Evolutionary conservation across 2,329 filamentous ascomycete genomes (phyloP), one percentile per base, ranked within the genome.

Genomic region (Cladosporium cucumerinum): DNA sequence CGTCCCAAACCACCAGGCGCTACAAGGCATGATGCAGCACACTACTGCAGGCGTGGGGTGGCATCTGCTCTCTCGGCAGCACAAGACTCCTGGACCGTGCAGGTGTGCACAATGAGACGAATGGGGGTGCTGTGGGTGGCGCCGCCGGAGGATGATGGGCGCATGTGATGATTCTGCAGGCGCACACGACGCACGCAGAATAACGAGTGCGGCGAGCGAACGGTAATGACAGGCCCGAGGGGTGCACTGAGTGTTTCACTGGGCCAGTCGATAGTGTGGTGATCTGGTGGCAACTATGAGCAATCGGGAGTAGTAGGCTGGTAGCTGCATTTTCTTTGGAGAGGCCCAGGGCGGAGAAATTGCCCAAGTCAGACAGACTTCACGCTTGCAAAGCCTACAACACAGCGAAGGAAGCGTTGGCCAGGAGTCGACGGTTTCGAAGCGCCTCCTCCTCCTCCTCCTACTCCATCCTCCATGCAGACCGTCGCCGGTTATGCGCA

Each of bases 121-220:
- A 54, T 28, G 51, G 26, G 26, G 51, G 51, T 39, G 54, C 18
- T 21, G 54, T 30, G 26, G 51, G 51, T 39, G 54, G 32, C 54
- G 54, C 52, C 28, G 28, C 28, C n/a, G 32, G 26, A 28, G 23
- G 48, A 28, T 34, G 52, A 28, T 51, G 54, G 32, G 54, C 32
- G 54, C 54, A 57, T 57, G 54, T 57, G 54, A 57, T 57, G 54
- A 57, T 57, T 36, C 54, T 57, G 54, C 54, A 57, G 52, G 52
- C 52, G 28, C 21, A 30, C 32, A 57, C 49, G 12, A 28, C 26
- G 49, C 49, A 39, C 49, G 49, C 51, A 32, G 51, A 54, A 28
- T 10, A 21, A 18, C 10, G 28, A 18, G 16, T 10, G 51, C 25
- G 51, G 51, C 25, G 51, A 28, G 26, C 2, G 8, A 11, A 21